These are phyloP conservation scores for Termitomyces sp. DNA, from an alignment of 768 basidiomycete species.

Conservation along the genomic window DNA sequence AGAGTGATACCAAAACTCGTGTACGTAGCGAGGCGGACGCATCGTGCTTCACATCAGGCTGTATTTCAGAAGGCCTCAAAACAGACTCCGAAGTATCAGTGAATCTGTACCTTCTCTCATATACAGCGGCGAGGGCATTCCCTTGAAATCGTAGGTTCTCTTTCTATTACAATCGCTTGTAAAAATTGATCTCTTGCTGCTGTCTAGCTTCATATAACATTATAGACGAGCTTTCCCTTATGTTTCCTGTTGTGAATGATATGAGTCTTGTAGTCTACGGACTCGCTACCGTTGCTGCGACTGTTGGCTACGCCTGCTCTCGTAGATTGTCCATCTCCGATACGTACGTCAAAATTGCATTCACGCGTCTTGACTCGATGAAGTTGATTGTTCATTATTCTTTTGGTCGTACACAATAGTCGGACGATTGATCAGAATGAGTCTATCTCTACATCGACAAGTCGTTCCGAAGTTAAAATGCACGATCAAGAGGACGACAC, in stretches of 20 bases:
- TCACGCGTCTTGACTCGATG: not conserved
- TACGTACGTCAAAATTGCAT: constrained; percentile 20
- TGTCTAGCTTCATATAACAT: not conserved
- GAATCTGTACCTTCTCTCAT: not conserved
- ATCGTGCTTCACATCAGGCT: constrained; percentile 15
- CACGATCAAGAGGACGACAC: not conserved
- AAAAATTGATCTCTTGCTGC: not conserved
- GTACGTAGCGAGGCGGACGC: constrained; percentile 18
- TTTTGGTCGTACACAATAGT: constrained; percentile 7
- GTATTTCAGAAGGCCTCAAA: not conserved
- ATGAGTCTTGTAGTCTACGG: constrained; percentile 51
- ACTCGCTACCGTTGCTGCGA: constrained; percentile 55
- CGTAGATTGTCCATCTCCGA: constrained; percentile 28
- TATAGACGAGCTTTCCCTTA: constrained; percentile 13
- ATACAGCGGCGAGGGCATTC: not conserved
- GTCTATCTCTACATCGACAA: constrained; percentile 4
- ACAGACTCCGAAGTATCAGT: not conserved
- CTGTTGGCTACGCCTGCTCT: constrained; percentile 51
- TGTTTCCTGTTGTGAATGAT: constrained; percentile 43
- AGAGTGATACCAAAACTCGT: constrained; percentile 14
- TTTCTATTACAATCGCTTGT: not conserved
- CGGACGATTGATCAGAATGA: constrained; percentile 1
- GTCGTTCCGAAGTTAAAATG: not conserved
- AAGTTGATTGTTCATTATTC: not conserved
- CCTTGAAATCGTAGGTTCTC: not conserved